These are phyloP conservation scores for Rubroboletus satanas DNA, from an alignment of 768 basidiomycete genomes.

Conservation along the genomic window DNA sequence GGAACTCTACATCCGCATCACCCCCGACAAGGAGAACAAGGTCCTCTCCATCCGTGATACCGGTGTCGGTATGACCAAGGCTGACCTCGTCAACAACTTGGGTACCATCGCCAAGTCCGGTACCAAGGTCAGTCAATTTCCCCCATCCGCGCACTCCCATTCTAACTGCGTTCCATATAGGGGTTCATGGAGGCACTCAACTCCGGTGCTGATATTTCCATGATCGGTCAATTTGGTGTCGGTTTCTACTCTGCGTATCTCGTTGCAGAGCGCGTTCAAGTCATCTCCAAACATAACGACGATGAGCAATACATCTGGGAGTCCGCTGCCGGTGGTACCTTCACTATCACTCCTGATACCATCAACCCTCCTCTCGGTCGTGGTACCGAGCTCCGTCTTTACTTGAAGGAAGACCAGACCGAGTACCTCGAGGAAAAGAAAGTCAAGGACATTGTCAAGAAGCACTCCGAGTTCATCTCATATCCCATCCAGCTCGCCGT, in stretches of 20 bases:
- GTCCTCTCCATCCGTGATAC: constrained; percentile 87
- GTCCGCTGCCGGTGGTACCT: constrained; percentile 99
- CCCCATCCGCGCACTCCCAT: neutral
- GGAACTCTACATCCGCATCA: constrained; percentile 93
- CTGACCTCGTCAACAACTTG: constrained; percentile 99
- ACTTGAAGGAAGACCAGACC: constrained; percentile 96
- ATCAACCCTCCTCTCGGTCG: constrained; percentile 88
- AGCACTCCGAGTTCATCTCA: constrained; percentile 99
- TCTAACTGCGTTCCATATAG: constrained; percentile 36
- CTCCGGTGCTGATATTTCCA: constrained; percentile 86
- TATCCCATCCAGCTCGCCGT: constrained; percentile 99
- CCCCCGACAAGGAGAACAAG: constrained; percentile 95
- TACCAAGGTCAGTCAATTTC: constrained; percentile 59
- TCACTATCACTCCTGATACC: constrained; percentile 95
- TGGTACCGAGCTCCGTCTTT: constrained; percentile 88
- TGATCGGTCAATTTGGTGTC: constrained; percentile 99
- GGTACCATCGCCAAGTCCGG: constrained; percentile 95
- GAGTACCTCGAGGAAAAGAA: constrained; percentile 99
- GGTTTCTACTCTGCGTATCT: constrained; percentile 99
- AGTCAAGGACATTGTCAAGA: constrained; percentile 99
- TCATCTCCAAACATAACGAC: constrained; percentile 99
- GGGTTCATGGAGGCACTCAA: constrained; percentile 99
- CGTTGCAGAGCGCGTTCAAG: constrained; percentile 96
- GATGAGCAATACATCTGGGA: constrained; percentile 99
- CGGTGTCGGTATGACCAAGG: constrained; percentile 99